Percentiles rank a stretch among this genome's conserved stretches.
Conservation (phyloP, 148 eudicot species). For the Talinum fruticosum region DNA sequence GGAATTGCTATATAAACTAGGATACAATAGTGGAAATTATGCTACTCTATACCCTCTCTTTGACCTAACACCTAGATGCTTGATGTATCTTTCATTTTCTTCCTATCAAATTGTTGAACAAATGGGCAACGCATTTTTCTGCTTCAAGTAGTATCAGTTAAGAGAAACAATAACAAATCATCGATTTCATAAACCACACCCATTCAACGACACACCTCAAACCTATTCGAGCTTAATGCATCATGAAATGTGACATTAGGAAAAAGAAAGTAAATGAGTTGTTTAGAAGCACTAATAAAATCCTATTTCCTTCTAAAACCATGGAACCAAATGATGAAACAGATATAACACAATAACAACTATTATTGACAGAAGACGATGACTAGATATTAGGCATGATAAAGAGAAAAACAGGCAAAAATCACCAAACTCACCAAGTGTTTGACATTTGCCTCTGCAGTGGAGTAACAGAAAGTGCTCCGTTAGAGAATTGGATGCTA, state of each 20-base stretch:
- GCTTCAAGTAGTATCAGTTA: background rate
- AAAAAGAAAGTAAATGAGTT: background rate
- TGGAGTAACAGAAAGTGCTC: conserved; percentile 15
- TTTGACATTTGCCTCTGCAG: conserved; percentile 23
- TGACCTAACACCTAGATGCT: background rate
- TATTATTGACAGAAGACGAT: background rate
- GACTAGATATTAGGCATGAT: conserved; percentile 6
- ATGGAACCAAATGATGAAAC: conserved; percentile 4
- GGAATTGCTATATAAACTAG: background rate
- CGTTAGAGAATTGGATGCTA: conserved; percentile 15
- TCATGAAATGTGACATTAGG: background rate
- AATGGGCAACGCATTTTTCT: background rate
- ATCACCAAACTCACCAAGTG: conserved; percentile 32
- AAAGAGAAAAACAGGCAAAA: conserved; percentile 8
- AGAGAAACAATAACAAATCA: background rate
- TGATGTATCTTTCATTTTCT: background rate
- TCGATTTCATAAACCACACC: background rate
- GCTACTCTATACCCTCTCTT: background rate
- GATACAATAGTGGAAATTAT: background rate
- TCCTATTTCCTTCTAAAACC: background rate
- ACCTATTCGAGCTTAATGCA: background rate
- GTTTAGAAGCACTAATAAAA: background rate
- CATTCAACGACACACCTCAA: background rate
- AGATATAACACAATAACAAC: background rate
- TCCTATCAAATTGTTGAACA: background rate